Evolutionary conservation across 176 grass and related monocot species (phyloP), one percentile per base, ranked within the genome.

Genomic region (Pharus latifolius): DNA sequence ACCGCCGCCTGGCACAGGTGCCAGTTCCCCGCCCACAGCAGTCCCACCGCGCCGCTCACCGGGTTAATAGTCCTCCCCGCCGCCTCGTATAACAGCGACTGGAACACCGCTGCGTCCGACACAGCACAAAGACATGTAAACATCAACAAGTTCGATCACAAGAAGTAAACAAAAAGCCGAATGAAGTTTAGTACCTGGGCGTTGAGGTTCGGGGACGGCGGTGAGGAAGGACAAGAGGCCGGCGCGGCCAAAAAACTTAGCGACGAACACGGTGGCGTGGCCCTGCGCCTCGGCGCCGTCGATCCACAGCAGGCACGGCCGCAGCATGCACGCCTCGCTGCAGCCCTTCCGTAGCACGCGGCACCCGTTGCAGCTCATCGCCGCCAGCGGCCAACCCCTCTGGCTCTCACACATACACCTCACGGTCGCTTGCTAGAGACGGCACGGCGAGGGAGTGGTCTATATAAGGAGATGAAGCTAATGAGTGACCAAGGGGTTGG

Each of bases 301-400:
- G 57, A 99, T 88, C 96, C 90, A 91, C 76, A 84, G 87, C 10
- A 99, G 82, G 69, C 96, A 99, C 23, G 90, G 90, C 59, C 96
- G 87, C 12, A 99, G 84, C 66, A 99, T 67, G 73, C 96, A 99
- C 0, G 37, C 80, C 41, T 99, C 96, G 69, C 88, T 88, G 84
- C 96, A 99, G 3, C 96, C 96, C 76, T 99, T 99, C 18, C 96
- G 76, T n/a, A 99, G 76, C 61, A 99, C 96, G 63, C 96, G 76
- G 80, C 96, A 99, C 7, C 96, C 96, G 79, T 99, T 95, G 84
- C 96, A 99, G 78, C 96, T 99, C 96, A 99, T 99, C 71, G 10
- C 65, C 27, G 10, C 56, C 51, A 5, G 41, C 13, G 0, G 20
- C 20, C 12, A 13, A 13, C 33, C 6, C 43, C n/a, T n/a, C n/a